These are phyloP conservation scores for Porcisia hertigi DNA, from an alignment of 208 protist species.

Conservation along the genomic window DNA sequence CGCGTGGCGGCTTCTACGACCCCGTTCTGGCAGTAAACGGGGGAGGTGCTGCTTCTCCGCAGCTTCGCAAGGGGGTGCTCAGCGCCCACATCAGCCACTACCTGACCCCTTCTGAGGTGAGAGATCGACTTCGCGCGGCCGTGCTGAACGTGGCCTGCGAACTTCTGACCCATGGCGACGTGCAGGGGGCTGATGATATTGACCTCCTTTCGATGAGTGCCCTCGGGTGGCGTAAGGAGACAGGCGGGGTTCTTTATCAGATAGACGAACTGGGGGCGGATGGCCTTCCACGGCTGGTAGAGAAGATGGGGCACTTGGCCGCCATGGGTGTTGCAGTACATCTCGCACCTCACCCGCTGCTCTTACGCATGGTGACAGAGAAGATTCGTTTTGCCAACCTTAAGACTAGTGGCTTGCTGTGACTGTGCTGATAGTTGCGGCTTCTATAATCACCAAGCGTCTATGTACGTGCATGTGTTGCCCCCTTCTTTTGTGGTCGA, in stretches of 20 bases:
- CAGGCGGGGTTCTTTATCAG: constrained; percentile 59
- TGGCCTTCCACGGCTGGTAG: constrained; percentile 37
- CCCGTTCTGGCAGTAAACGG: constrained; percentile 10
- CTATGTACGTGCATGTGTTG: neutral
- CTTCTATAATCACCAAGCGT: neutral
- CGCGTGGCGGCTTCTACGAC: constrained; percentile 60
- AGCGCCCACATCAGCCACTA: constrained; percentile 37
- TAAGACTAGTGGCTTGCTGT: constrained; percentile 18
- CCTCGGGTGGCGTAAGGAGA: constrained; percentile 61
- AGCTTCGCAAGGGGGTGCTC: constrained; percentile 27
- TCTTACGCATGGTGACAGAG: constrained; percentile 46
- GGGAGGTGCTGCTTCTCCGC: neutral
- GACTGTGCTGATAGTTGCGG: neutral
- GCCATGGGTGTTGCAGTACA: constrained; percentile 31
- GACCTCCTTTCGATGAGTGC: constrained; percentile 63
- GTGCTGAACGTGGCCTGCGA: constrained; percentile 68
- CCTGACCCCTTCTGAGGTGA: constrained; percentile 35
- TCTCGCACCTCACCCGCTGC: constrained; percentile 59
- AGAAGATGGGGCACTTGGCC: constrained; percentile 43
- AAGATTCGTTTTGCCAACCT: constrained; percentile 56
- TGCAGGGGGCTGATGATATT: constrained; percentile 48
- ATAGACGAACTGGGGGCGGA: constrained; percentile 37
- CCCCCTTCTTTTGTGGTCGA: neutral
- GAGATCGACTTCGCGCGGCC: constrained; percentile 60
- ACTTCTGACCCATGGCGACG: constrained; percentile 43